Evolutionary conservation across 2,329 filamentous ascomycete species (phyloP), one percentile per base, ranked within the genome.

Genomic region (Epichloe glyceriae): DNA sequence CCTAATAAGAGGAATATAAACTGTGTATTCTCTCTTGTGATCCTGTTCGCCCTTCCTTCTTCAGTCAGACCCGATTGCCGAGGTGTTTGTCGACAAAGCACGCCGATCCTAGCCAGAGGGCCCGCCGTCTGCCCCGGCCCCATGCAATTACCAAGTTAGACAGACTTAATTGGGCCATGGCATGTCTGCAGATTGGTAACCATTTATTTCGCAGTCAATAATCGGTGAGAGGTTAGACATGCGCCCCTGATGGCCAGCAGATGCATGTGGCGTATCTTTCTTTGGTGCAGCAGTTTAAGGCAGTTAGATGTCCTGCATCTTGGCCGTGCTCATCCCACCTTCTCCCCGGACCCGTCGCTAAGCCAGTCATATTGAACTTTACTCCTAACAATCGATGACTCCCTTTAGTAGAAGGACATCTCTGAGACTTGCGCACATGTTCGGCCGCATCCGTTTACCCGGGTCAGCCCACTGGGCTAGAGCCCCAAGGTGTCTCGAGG

Each of bases 81-180:
- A 52, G 47, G 30, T 30, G 30, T 30, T 30, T 30, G 30, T 30
- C 30, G 50, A 46, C 42, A 50, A 52, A 46, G 41, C 17, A 19
- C 46, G 46, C 46, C 42, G 42, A 49, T 46, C 39, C 50, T 20
- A 8, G 20, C 34, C 39, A 33, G 20, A 15, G 40, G 34, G 44
- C 30, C 45, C 50, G 39, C 34, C 46, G 39, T 39, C 26, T 15
- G n/a, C 46, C 46, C 46, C 41, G 3, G 37, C 15, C 17, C 20
- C 11, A 39, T 20, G 26, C 8, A 11, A 19, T 20, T n/a, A n/a
- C n/a, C n/a, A n/a, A n/a, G n/a, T n/a, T 14, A 33, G n/a, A 19
- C 17, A 44, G 30, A 30, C 39, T 45, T 34, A 22, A 44, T 50
- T 38, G n/a, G 48, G 19, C 39, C 12, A 47, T 15, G 45, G 5